Conservation (phyloP, 176 grass and related monocot species). For the Bromus sterilis region DNA sequence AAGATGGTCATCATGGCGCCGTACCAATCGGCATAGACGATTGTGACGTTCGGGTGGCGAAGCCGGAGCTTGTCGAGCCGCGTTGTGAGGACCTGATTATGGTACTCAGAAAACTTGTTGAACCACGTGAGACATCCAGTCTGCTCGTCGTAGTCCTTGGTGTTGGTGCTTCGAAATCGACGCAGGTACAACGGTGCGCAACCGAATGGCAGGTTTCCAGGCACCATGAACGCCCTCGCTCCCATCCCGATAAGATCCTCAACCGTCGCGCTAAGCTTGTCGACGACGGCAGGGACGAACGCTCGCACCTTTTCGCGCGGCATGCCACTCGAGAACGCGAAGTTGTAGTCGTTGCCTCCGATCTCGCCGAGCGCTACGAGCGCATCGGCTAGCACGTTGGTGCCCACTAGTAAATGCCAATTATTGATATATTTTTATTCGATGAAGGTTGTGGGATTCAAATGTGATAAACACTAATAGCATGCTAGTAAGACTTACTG, state of each 20-base stretch:
- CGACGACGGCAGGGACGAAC: conserved; percentile 47
- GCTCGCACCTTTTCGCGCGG: background rate
- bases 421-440: no score
- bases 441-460: no score
- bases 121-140: conserved; percentile 63
- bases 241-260: conserved; percentile 67
- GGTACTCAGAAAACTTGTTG: conserved; percentile 58
- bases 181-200: conserved; percentile 55
- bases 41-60: conserved; percentile 42
- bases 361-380: conserved; percentile 60
- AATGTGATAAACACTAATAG: no score
- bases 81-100: conserved; percentile 41
- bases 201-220: conserved; percentile 72
- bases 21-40: conserved; percentile 87
- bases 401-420: background rate
- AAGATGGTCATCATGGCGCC: conserved; percentile 50
- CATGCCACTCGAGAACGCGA: conserved; percentile 23
- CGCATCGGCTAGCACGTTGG: conserved; percentile 19
- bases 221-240: conserved; percentile 57
- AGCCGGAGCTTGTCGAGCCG: conserved; percentile 30
- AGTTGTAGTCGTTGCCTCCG: conserved; percentile 69
- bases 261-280: conserved; percentile 24
- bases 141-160: conserved; percentile 29
- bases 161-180: conserved; percentile 11
- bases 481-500: background rate